Percentiles rank a stretch among this genome's conserved stretches.
phyloP scores from a whole-genome alignment of 495 filamentous ascomycete genomes.

The Aspergillus baeticus region DNA sequence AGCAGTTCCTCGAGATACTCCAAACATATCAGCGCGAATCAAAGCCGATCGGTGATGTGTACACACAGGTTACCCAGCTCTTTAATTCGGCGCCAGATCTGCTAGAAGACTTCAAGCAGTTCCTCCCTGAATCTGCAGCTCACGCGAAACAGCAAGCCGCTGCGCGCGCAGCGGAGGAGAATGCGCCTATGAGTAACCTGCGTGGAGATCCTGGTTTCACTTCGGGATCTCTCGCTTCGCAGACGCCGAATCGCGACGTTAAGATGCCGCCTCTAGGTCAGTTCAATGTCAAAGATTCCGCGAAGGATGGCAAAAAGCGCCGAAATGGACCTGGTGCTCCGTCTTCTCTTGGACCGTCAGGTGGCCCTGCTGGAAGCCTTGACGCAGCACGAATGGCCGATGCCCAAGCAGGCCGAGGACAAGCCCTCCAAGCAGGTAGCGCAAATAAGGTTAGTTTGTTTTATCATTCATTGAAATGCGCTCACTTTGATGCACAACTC shows the following conservation, averaged over 20 bases:
- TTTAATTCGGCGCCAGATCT: slow-evolving; percentile 96
- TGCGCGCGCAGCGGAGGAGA: slow-evolving; percentile 65
- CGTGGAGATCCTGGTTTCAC: slow-evolving; percentile 52
- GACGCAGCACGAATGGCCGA: slow-evolving; percentile 40
- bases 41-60: slow-evolving; percentile 98
- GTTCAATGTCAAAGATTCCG: slow-evolving; percentile 69
- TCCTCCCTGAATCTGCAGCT: slow-evolving; percentile 93
- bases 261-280: slow-evolving; percentile 94
- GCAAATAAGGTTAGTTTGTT: slow-evolving; percentile 49
- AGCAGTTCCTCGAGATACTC: slow-evolving; percentile 96
- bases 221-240: slow-evolving; percentile 40
- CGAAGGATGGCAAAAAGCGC: slow-evolving; percentile 81
- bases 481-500: background rate
- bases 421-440: slow-evolving; percentile 39
- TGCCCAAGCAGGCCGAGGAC: slow-evolving; percentile 28
- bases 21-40: slow-evolving; percentile 98
- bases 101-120: slow-evolving; percentile 98
- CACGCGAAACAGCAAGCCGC: slow-evolving; percentile 73
- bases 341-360: slow-evolving; percentile 24
- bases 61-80: slow-evolving; percentile 91
- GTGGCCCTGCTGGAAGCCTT: slow-evolving; percentile 27
- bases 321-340: slow-evolving; percentile 47
- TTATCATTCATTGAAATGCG: background rate
- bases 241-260: slow-evolving; percentile 52
- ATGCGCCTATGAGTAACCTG: slow-evolving; percentile 58